These are phyloP conservation scores for Gloeopeniophorella convolvens DNA, from an alignment of 768 basidiomycete species.

Conservation along the genomic window DNA sequence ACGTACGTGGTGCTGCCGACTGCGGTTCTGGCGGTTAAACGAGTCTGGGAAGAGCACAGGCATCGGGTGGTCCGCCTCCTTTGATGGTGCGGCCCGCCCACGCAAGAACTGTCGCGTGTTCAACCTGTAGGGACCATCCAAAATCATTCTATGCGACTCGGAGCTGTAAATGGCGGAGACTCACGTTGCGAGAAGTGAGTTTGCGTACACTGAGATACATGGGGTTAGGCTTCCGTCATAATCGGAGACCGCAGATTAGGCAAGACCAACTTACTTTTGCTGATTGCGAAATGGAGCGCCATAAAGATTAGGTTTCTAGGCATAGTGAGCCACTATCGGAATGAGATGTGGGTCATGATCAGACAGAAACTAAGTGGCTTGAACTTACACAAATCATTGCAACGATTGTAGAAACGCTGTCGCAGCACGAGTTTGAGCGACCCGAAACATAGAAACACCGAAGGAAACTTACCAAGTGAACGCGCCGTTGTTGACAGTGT, in stretches of 20 bases:
- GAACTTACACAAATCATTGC: slow-evolving; percentile 18
- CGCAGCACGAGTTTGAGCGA: background rate
- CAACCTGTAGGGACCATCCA: slow-evolving; percentile 5
- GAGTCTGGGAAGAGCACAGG: slow-evolving; percentile 15
- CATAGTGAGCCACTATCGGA: slow-evolving; percentile 17
- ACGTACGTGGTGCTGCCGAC: background rate
- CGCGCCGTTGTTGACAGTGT: slow-evolving; percentile 22
- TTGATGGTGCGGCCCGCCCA: slow-evolving; percentile 2
- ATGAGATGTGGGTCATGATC: background rate
- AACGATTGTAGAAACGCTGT: slow-evolving; percentile 16
- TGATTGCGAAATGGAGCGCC: slow-evolving; percentile 20
- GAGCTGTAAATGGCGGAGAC: background rate
- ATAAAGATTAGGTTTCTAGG: slow-evolving; percentile 19
- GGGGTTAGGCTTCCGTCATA: background rate
- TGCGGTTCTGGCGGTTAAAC: background rate
- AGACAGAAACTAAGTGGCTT: background rate
- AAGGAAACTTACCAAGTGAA: slow-evolving; percentile 17
- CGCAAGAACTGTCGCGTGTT: slow-evolving; percentile 16
- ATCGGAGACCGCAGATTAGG: background rate
- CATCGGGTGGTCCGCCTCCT: slow-evolving; percentile 3
- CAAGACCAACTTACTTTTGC: slow-evolving; percentile 13
- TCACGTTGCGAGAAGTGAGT: slow-evolving; percentile 20
- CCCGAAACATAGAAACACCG: background rate
- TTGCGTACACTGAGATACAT: slow-evolving; percentile 17
- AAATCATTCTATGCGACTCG: background rate